phyloP scores from a whole-genome alignment of 2,329 filamentous ascomycete species.

The Aspergillus quadrilineatus region DNA sequence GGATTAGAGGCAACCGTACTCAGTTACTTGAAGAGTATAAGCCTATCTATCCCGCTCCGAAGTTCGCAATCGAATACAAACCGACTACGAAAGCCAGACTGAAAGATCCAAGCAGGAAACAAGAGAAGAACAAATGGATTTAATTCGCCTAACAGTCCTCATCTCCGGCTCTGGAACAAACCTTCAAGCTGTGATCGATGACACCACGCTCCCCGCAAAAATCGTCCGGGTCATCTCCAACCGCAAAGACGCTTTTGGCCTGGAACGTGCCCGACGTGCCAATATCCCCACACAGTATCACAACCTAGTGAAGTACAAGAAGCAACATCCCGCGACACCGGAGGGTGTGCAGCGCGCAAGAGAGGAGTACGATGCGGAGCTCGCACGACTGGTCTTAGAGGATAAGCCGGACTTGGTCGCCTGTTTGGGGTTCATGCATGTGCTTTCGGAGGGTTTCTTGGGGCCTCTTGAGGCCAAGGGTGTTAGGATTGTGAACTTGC shows the following conservation, averaged over 20 bases:
- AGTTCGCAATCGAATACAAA: background rate
- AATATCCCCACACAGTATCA: conserved; percentile 75
- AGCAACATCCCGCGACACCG: conserved; percentile 59
- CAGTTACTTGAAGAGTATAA: background rate
- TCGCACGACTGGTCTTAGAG: conserved; percentile 66
- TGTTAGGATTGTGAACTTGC: conserved; percentile 76
- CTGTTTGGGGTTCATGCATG: conserved; percentile 85
- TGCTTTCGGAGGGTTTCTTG: conserved; percentile 69
- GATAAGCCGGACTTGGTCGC: conserved; percentile 72
- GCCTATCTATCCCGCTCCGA: background rate
- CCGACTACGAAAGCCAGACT: background rate
- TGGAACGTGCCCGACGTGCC: conserved; percentile 60
- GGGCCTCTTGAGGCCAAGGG: conserved; percentile 62
- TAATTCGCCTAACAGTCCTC: conserved; percentile 62
- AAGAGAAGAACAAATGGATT: conserved; percentile 24
- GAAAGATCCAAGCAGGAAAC: background rate
- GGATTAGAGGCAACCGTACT: background rate
- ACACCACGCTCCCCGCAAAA: conserved; percentile 53
- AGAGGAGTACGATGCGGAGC: conserved; percentile 69
- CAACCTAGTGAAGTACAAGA: conserved; percentile 76
- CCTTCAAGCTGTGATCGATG: conserved; percentile 73
- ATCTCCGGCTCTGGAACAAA: conserved; percentile 75
- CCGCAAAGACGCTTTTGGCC: conserved; percentile 63
- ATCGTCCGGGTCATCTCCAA: conserved; percentile 67
- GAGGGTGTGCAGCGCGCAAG: conserved; percentile 56